These are phyloP conservation scores for Oropetium thomaeum DNA, from an alignment of 176 grass and related monocot genomes.

Conservation along the genomic window DNA sequence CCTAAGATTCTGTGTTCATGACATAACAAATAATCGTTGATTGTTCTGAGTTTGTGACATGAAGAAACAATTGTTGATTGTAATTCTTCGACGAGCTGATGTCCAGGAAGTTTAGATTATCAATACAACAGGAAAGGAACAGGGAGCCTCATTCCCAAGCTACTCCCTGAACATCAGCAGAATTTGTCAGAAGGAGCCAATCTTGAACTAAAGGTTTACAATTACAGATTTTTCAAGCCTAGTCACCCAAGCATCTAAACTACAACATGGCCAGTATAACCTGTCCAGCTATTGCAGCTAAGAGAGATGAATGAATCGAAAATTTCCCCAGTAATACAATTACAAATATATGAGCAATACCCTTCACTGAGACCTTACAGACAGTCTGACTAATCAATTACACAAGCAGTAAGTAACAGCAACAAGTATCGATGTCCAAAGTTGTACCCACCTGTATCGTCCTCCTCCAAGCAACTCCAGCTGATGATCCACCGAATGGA, in stretches of 20 bases:
- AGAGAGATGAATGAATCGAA: constrained; percentile 50
- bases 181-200: constrained; percentile 22
- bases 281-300: constrained; percentile 28
- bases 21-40: neutral
- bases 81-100: neutral
- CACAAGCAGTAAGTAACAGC: constrained; percentile 42
- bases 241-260: constrained; percentile 37
- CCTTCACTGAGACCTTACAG: constrained; percentile 34
- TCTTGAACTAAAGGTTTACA: constrained; percentile 44
- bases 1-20: neutral
- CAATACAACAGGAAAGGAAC: too few relatives aligned
- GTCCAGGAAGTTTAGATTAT: neutral
- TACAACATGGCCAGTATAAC: constrained; percentile 32
- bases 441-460: constrained; percentile 48
- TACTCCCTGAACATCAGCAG: neutral
- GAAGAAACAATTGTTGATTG: neutral
- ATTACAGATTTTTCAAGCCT: constrained; percentile 42
- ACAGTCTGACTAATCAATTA: constrained; percentile 12
- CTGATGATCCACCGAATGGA: neutral
- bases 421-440: constrained; percentile 37
- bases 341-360: constrained; percentile 44
- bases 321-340: constrained; percentile 42
- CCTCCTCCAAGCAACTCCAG: constrained; percentile 1
- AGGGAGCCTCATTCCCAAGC: neutral
- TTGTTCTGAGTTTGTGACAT: neutral